A percentile compares a stretch with the other conserved stretches of the same genome.
phyloP scores from a whole-genome alignment of 2,329 filamentous ascomycete species.

The Ophiostoma fasciatum region DNA sequence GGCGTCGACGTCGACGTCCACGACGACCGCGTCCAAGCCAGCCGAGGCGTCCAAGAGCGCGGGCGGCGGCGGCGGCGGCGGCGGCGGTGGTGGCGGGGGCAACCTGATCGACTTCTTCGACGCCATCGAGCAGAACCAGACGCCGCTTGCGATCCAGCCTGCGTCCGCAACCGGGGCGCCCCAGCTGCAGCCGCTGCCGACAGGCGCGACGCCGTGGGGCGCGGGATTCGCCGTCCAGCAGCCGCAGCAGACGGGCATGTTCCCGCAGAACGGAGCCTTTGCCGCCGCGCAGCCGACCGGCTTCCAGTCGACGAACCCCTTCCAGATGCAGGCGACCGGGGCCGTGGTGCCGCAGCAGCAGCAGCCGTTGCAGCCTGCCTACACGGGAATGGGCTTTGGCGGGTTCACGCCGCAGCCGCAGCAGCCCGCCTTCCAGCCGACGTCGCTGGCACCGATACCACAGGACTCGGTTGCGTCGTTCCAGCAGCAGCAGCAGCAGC shows the following conservation, averaged over 20 bases:
- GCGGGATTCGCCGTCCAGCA: too few species aligned
- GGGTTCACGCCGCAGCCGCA: slow-evolving; percentile 54
- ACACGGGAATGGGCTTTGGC: slow-evolving; percentile 66
- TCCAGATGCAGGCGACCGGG: slow-evolving; percentile 23
- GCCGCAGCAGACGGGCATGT: slow-evolving; percentile 23
- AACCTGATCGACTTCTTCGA: slow-evolving; percentile 83
- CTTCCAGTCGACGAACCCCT: slow-evolving; percentile 26
- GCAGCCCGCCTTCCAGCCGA: slow-evolving; percentile 35
- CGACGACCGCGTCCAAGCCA: slow-evolving; percentile 23
- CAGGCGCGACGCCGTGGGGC: slow-evolving; percentile 24
- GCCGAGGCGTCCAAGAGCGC: slow-evolving; percentile 42
- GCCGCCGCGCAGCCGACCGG: slow-evolving; percentile 23
- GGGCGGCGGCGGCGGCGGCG: slow-evolving; percentile 27
- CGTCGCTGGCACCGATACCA: slow-evolving; percentile 38
- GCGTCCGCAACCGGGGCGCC: slow-evolving; percentile 19
- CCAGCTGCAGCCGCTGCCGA: slow-evolving; percentile 12
- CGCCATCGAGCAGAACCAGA: slow-evolving; percentile 81
- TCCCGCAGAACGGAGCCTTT: slow-evolving; percentile 29
- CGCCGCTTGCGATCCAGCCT: slow-evolving; percentile 42
- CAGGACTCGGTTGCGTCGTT: slow-evolving; percentile 40
- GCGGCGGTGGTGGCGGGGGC: too few species aligned
- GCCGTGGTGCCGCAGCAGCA: slow-evolving; percentile 20
- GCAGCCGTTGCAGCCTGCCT: slow-evolving; percentile 31
- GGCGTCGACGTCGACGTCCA: slow-evolving; percentile 9
- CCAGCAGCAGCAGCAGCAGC: slow-evolving; percentile 25